Evolutionary conservation across 208 protist species (phyloP), one percentile per base, ranked within the genome.

Genomic region (Leishmania gerbilli): DNA sequence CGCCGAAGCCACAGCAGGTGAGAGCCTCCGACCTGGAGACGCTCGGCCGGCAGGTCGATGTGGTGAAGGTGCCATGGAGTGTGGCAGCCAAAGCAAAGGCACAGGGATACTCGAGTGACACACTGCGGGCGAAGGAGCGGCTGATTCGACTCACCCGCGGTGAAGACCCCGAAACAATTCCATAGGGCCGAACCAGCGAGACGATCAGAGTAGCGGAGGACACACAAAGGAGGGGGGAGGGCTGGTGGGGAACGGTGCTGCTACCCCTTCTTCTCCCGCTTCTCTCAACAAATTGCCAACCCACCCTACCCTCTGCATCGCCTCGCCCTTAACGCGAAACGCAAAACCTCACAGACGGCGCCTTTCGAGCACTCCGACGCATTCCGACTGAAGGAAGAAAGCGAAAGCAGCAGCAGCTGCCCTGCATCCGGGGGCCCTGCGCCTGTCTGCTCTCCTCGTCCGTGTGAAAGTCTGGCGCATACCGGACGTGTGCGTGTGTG

Each of bases 41-140:
- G 40, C 53, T 81, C n/a, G 81, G 81, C 7, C 37, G 77, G 45
- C 49, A 77, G 34, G 37, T 62, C 9, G 87, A 90, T n/a, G 93
- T 98, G 45, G 93, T 98, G 55, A 96, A 96, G 85, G 92, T 98
- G 56, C 88, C 92, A 45, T 98, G 95, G 93, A 88, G 87, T 69
- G 90, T 94, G 8, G 92, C 92, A 56, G 80, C 92, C n/a, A 89
- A 85, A 74, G 92, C 95, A 37, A 90, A 90, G 72, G 76, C 85
- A 60, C 87, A 91, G 71, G 91, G 92, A 40, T 93, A 97, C 84
- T 87, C 89, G 37, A 81, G 84, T 40, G 93, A 96, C 65, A 92
- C 91, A 27, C 82, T 97, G 40, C 91, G 93, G 34, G 93, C 95
- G 7, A 96, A 95, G 76, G 93, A 98, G 83, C 89, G 91, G 64